Evolutionary conservation across 139 green algal species (phyloP).

Genomic region (Auxenochlorella pyrenoidosa): DNA sequence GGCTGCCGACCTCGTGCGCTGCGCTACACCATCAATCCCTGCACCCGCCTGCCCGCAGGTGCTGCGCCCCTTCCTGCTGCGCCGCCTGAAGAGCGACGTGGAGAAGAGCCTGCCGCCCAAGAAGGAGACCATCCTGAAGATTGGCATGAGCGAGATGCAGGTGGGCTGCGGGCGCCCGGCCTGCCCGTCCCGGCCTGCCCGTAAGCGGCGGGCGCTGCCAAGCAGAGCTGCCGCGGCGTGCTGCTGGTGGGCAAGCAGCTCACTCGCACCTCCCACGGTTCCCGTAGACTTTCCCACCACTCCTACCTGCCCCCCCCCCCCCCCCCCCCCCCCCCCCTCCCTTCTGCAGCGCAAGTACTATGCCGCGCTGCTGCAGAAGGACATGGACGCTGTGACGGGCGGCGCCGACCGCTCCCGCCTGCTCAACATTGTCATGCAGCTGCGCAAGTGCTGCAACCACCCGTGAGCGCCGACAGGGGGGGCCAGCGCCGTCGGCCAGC

Average conservation of each 20-base stretch:
- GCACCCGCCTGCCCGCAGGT: constrained; percentile 51
- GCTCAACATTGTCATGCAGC: constrained; percentile 99
- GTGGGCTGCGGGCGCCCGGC: constrained; percentile 14
- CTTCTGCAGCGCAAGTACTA: constrained; percentile 77
- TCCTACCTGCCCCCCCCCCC: no score
- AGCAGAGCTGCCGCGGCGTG: not conserved
- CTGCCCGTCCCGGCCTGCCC: not conserved
- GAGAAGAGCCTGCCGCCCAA: constrained; percentile 96
- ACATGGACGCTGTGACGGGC: constrained; percentile 87
- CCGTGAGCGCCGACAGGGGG: constrained; percentile 75
- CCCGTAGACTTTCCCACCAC: no score
- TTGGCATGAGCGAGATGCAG: constrained; percentile 98
- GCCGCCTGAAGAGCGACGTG: constrained; percentile 97
- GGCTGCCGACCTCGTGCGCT: no score
- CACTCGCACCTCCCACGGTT: no score
- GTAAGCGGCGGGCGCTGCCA: no score
- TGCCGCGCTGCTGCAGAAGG: constrained; percentile 94
- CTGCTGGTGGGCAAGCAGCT: no score
- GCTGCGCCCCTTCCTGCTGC: constrained; percentile 97
- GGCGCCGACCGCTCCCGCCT: constrained; percentile 90
- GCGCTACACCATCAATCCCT: no score
- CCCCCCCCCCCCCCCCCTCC: not conserved
- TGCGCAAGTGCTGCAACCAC: constrained; percentile 99
- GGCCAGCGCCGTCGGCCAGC: no score
- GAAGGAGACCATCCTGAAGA: constrained; percentile 99